Evolutionary conservation across 176 grass and related monocot genomes (phyloP).

Genomic region (Carex myosuroides): DNA sequence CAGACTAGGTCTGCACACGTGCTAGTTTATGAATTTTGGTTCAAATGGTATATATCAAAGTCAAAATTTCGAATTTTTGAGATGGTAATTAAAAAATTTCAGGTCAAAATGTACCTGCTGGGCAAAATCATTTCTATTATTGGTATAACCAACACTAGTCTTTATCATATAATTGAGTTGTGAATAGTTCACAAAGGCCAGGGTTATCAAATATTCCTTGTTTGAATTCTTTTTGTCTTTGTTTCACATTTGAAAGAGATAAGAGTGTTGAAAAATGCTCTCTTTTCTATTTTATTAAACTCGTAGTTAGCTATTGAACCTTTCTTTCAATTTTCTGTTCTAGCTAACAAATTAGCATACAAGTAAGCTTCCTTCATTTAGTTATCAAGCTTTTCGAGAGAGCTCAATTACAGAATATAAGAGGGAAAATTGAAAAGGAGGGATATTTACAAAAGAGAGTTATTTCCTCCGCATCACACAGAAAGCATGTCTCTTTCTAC

Average conservation of each 20-base stretch:
- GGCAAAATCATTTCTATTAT: not conserved
- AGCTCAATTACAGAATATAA: not conserved
- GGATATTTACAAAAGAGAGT: not conserved
- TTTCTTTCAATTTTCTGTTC: not conserved
- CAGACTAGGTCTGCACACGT: no score
- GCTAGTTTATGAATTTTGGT: no score
- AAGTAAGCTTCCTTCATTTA: not conserved
- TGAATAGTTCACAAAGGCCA: not conserved
- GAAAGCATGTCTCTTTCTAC: not conserved
- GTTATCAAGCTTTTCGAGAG: not conserved
- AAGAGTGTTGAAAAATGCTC: not conserved
- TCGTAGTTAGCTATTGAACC: not conserved
- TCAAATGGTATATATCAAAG: no score
- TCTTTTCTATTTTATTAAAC: not conserved
- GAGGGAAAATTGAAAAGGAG: not conserved
- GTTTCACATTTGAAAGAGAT: not conserved
- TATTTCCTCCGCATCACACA: not conserved
- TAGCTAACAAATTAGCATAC: not conserved
- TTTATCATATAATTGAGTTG: not conserved
- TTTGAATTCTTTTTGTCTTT: not conserved
- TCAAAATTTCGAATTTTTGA: no score
- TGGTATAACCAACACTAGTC: not conserved
- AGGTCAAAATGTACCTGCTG: no score
- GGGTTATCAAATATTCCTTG: not conserved
- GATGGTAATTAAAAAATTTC: no score